These are phyloP conservation scores for Rosa multiflora DNA, from an alignment of 306 rosid species.

Conservation along the genomic window DNA sequence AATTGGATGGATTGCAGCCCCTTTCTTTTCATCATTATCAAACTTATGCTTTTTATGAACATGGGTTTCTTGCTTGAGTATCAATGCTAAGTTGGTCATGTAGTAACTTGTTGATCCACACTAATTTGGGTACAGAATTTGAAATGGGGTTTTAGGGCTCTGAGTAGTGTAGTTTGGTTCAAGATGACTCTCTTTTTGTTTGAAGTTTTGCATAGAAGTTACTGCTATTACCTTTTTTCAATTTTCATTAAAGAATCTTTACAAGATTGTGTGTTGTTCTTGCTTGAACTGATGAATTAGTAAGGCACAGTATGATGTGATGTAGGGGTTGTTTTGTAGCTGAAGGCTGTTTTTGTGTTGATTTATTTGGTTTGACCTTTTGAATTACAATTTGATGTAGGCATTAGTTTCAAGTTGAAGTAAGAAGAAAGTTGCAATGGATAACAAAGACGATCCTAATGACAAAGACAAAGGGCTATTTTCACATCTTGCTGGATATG, in stretches of 20 bases:
- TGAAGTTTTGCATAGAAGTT: neutral
- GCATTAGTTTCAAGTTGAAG: conserved; percentile 6
- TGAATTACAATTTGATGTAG: neutral
- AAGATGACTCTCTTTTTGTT: neutral
- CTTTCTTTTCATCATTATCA: neutral
- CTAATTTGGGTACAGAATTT: neutral
- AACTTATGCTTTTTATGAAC: neutral
- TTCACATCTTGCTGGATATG: conserved; percentile 50
- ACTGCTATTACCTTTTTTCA: neutral
- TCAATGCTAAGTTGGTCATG: neutral
- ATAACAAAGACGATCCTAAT: conserved; percentile 39
- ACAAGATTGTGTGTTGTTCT: neutral
- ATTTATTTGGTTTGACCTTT: neutral
- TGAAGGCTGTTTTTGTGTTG: neutral
- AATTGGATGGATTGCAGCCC: neutral
- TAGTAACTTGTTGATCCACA: neutral
- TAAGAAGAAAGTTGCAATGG: conserved; percentile 64
- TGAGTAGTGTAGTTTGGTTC: neutral
- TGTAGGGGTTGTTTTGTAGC: neutral
- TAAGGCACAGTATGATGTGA: neutral
- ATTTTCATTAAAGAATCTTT: conserved; percentile 1
- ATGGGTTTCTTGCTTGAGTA: neutral
- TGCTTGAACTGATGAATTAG: neutral
- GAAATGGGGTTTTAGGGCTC: neutral
- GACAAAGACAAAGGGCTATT: conserved; percentile 77